These are phyloP conservation scores for Fusarium nematophilum DNA, from an alignment of 2,329 filamentous ascomycete genomes.

Conservation along the genomic window DNA sequence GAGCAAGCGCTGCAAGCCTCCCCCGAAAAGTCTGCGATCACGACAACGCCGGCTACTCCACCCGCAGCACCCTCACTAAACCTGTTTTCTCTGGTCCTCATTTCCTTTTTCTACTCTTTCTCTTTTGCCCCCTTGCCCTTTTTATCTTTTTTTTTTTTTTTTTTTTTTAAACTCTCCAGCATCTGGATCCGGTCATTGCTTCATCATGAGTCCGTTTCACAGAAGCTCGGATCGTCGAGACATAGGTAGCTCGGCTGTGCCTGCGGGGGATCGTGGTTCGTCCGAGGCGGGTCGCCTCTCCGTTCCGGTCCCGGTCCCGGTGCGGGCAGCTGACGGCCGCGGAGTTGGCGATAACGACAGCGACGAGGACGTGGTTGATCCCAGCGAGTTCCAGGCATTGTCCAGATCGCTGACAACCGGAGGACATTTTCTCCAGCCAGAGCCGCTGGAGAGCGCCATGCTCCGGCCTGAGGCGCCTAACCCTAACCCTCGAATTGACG, in stretches of 20 bases:
- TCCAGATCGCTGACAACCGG: conserved; percentile 54
- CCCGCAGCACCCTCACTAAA: conserved; percentile 5
- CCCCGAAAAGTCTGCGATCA: conserved; percentile 41
- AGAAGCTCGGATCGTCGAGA: background rate
- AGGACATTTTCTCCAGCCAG: conserved; percentile 55
- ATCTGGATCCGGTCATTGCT: background rate
- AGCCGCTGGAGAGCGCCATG: conserved; percentile 54
- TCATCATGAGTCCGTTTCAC: conserved; percentile 22
- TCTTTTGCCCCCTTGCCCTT: background rate
- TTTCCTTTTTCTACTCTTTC: background rate
- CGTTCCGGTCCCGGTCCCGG: conserved; percentile 37
- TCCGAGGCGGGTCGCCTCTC: conserved; percentile 15
- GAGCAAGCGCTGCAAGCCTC: conserved; percentile 8
- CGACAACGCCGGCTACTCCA: conserved; percentile 37
- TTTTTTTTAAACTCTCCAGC: background rate
- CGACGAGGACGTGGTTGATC: conserved; percentile 32
- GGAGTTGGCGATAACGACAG: conserved; percentile 13
- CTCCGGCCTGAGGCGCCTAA: conserved; percentile 44
- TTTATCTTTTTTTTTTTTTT: background rate
- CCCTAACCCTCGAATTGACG: conserved; percentile 31
- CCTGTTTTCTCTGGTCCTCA: conserved; percentile 12
- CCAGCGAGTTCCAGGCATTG: conserved; percentile 43
- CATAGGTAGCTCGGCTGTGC: background rate
- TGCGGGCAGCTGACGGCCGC: conserved; percentile 27
- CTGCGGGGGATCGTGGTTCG: background rate